Evolutionary conservation across 1,284 basidiomycete species (phyloP).

Genomic region (Boletus hoseneyae): DNA sequence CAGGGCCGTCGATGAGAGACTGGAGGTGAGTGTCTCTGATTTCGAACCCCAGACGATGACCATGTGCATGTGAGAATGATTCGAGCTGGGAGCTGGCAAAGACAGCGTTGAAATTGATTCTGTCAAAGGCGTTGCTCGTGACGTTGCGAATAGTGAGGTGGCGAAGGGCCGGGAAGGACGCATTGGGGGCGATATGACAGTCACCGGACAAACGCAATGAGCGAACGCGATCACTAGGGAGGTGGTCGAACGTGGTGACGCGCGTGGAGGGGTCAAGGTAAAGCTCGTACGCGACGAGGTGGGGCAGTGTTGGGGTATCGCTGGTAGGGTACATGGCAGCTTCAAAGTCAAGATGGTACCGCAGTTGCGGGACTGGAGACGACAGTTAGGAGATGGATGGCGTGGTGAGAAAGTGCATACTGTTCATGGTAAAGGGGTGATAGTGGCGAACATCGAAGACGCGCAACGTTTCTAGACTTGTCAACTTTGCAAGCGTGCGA

Average conservation of each 20-base stretch:
- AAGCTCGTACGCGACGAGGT: conserved; percentile 36
- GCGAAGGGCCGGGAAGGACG: conserved; percentile 29
- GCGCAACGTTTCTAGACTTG: conserved; percentile 33
- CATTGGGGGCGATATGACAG: conserved; percentile 22
- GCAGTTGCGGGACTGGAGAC: conserved; percentile 14
- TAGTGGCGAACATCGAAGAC: conserved; percentile 36
- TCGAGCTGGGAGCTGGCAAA: conserved; percentile 32
- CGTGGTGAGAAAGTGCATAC: neutral
- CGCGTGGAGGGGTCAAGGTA: conserved; percentile 32
- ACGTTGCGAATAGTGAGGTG: conserved; percentile 34
- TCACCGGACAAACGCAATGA: conserved; percentile 39
- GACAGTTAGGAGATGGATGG: conserved; percentile 4
- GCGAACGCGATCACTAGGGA: conserved; percentile 26
- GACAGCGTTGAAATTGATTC: conserved; percentile 25
- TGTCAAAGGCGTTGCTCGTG: conserved; percentile 39
- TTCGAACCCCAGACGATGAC: conserved; percentile 37
- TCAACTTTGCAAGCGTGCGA: conserved; percentile 32
- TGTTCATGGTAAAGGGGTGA: conserved; percentile 22
- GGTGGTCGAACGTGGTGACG: conserved; percentile 30
- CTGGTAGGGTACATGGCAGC: conserved; percentile 37
- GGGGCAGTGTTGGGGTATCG: conserved; percentile 5
- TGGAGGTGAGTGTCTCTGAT: conserved; percentile 36
- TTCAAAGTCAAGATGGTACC: conserved; percentile 37
- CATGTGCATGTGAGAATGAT: conserved; percentile 37
- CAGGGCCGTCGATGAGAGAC: conserved; percentile 30